Percentiles rank a stretch among this genome's conserved stretches.
phyloP scores from a whole-genome alignment of 1,139 yeast species.

The Taphrina flavorubra region DNA sequence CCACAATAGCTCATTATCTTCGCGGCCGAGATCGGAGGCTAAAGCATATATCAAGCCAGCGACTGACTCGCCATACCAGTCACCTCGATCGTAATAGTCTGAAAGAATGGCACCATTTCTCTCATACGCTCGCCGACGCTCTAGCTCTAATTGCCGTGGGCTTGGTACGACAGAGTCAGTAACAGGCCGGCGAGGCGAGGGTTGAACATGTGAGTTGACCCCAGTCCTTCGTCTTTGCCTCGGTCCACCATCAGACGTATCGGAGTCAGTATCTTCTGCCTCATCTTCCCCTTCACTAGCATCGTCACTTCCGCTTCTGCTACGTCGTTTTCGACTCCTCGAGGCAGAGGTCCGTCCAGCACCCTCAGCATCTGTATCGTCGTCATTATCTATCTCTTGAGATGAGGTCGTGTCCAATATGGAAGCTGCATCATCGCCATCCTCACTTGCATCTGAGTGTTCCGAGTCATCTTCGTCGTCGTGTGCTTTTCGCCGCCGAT shows the following conservation, averaged over 20 bases:
- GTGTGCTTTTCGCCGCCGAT: slow-evolving; percentile 3
- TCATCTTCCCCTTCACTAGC: not conserved
- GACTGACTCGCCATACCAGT: slow-evolving; percentile 74
- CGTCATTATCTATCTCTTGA: slow-evolving; percentile 44
- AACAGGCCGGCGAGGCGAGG: slow-evolving; percentile 46
- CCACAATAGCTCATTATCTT: slow-evolving; percentile 77
- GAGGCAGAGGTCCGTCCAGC: not conserved
- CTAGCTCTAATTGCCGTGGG: slow-evolving; percentile 20
- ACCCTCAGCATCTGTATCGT: slow-evolving; percentile 45
- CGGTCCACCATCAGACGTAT: slow-evolving; percentile 22
- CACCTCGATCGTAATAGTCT: slow-evolving; percentile 79
- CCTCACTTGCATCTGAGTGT: slow-evolving; percentile 52
- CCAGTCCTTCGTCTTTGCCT: slow-evolving; percentile 34
- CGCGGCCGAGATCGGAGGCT: slow-evolving; percentile 78
- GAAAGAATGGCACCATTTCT: slow-evolving; percentile 65
- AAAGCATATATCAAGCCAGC: slow-evolving; percentile 81
- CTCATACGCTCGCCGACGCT: slow-evolving; percentile 46
- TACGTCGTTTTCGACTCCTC: slow-evolving; percentile 10
- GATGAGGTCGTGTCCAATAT: not conserved
- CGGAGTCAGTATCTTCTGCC: slow-evolving; percentile 12
- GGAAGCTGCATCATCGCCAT: slow-evolving; percentile 49
- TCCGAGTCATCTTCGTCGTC: slow-evolving; percentile 48
- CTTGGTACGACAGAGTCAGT: slow-evolving; percentile 36
- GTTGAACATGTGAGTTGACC: slow-evolving; percentile 43
- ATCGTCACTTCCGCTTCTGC: slow-evolving; percentile 7